phyloP scores from a whole-genome alignment of 371 early-diverging fungal genomes.

The Apophysomyces elegans region DNA sequence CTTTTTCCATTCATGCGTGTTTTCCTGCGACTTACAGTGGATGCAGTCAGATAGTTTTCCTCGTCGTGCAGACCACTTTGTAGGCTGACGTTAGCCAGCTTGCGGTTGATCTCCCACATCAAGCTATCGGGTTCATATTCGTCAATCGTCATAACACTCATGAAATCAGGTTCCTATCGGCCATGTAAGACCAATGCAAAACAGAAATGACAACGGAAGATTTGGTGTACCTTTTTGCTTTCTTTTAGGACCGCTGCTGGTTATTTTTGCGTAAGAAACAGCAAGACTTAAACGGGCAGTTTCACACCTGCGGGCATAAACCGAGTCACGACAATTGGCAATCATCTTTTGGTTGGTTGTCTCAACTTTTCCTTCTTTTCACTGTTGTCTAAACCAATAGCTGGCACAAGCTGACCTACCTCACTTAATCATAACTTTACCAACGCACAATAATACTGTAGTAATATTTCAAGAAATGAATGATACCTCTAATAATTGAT shows the following conservation, averaged over 20 bases:
- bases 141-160: slow-evolving; percentile 42
- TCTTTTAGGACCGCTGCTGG: background rate
- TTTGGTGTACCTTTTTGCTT: background rate
- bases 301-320: slow-evolving; percentile 6
- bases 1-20: slow-evolving; percentile 9
- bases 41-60: slow-evolving; percentile 27
- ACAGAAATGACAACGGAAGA: background rate
- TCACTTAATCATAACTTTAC: too few species aligned
- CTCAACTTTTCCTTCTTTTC: too few species aligned
- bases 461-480: too few species aligned
- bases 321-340: slow-evolving; percentile 8
- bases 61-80: slow-evolving; percentile 23
- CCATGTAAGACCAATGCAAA: background rate
- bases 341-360: background rate
- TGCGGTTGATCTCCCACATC: slow-evolving; percentile 44
- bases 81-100: slow-evolving; percentile 44
- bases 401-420: too few species aligned
- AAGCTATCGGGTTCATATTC: slow-evolving; percentile 44
- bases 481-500: too few species aligned
- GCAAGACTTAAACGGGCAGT: background rate
- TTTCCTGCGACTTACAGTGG: slow-evolving; percentile 25
- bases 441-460: too few species aligned
- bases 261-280: background rate
- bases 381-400: too few species aligned
- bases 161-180: background rate